These are phyloP conservation scores for Ceratocystis albifundus DNA, from an alignment of 2,329 filamentous ascomycete genomes.

Conservation along the genomic window DNA sequence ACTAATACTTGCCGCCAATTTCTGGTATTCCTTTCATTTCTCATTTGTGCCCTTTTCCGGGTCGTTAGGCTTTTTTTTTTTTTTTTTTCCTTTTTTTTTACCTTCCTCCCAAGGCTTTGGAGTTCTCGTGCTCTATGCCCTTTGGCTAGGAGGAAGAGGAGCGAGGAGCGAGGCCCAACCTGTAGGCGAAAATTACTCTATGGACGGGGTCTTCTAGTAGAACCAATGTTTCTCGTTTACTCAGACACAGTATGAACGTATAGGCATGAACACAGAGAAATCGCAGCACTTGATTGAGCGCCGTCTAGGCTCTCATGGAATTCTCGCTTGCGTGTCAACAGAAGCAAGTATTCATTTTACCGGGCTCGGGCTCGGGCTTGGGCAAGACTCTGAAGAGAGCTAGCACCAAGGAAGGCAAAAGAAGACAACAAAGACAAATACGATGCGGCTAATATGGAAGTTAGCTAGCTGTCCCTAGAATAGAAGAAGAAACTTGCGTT, in stretches of 20 bases:
- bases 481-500: background rate
- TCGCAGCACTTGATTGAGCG: background rate
- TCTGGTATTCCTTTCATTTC: background rate
- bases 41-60: background rate
- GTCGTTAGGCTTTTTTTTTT: background rate
- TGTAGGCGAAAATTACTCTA: background rate
- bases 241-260: background rate
- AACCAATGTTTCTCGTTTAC: slow-evolving; percentile 10
- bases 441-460: background rate
- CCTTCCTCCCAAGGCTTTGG: background rate
- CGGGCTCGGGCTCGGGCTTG: background rate
- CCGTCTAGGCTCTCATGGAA: background rate
- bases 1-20: background rate
- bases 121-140: background rate
- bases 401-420: background rate
- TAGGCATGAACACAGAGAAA: background rate
- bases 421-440: background rate
- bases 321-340: background rate
- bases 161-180: background rate
- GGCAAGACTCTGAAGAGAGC: background rate
- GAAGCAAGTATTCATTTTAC: background rate
- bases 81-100: too few relatives aligned
- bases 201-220: background rate
- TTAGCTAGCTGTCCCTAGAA: background rate
- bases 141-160: background rate